These are phyloP conservation scores for Termitomyces heimii DNA, from an alignment of 768 basidiomycete species.

Conservation along the genomic window DNA sequence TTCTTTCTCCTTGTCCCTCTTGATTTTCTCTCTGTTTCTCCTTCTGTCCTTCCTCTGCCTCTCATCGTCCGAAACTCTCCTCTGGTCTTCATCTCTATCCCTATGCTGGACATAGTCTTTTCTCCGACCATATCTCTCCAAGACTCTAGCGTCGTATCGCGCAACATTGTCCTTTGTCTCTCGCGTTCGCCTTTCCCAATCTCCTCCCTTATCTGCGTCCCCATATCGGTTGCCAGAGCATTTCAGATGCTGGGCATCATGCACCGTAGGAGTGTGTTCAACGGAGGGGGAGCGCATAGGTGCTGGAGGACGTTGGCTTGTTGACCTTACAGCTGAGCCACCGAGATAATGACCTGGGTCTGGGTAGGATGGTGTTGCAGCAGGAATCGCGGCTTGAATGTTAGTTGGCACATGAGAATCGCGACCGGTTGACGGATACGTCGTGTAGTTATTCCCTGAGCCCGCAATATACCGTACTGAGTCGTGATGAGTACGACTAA, in stretches of 20 bases:
- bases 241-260: not conserved
- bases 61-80: not conserved
- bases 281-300: not conserved
- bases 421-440: slow-evolving; percentile 7
- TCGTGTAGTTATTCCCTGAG: slow-evolving; percentile 9
- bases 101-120: slow-evolving; percentile 15
- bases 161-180: not conserved
- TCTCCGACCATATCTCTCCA: slow-evolving; percentile 1
- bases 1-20: slow-evolving; percentile 10
- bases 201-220: not conserved
- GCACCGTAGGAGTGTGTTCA: not conserved
- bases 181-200: not conserved
- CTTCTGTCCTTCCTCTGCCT: not conserved
- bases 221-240: not conserved
- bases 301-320: not conserved
- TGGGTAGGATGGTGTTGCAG: not conserved
- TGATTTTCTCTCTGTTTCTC: not conserved
- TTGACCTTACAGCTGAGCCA: not conserved
- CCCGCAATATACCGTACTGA: not conserved
- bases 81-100: slow-evolving; percentile 11
- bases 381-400: not conserved
- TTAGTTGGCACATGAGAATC: not conserved
- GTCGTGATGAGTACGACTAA: slow-evolving; percentile 20
- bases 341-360: not conserved
- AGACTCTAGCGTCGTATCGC: slow-evolving; percentile 8